Evolutionary conservation across 805 yeast genomes (phyloP).

Genomic region (Lipomyces starkeyi): DNA sequence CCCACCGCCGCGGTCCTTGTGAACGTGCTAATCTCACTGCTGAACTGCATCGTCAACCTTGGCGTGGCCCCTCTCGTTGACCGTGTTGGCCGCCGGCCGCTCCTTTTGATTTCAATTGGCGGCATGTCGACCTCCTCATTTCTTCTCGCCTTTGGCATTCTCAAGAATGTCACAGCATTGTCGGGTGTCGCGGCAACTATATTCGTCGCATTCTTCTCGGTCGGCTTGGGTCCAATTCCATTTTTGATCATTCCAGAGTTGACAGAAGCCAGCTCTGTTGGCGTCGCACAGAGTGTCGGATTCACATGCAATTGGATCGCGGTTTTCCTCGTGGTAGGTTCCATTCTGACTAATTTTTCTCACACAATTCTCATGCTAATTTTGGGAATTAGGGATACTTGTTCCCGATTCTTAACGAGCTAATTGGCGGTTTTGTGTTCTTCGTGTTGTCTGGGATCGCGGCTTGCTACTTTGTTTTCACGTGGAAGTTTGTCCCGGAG

Average conservation of each 20-base stretch:
- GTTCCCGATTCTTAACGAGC: conserved; percentile 73
- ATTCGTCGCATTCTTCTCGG: conserved; percentile 84
- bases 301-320: conserved; percentile 90
- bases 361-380: not conserved
- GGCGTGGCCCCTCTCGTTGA: conserved; percentile 79
- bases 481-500: conserved; percentile 66
- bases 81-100: conserved; percentile 71
- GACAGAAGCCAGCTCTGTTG: conserved; percentile 79
- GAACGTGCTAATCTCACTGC: conserved; percentile 75
- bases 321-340: conserved; percentile 64
- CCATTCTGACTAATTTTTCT: not conserved
- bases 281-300: conserved; percentile 91
- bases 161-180: conserved; percentile 52
- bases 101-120: conserved; percentile 67
- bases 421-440: conserved; percentile 80
- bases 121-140: conserved; percentile 72
- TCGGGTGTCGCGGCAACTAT: conserved; percentile 69
- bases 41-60: conserved; percentile 77
- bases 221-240: conserved; percentile 96
- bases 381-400: conserved; percentile 57
- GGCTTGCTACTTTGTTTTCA: conserved; percentile 57
- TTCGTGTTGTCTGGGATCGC: conserved; percentile 62
- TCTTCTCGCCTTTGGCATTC: conserved; percentile 70
- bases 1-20: conserved; percentile 74
- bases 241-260: conserved; percentile 86